Conservation (phyloP, 2,329 filamentous ascomycete species). For the Fusarium domesticum region DNA sequence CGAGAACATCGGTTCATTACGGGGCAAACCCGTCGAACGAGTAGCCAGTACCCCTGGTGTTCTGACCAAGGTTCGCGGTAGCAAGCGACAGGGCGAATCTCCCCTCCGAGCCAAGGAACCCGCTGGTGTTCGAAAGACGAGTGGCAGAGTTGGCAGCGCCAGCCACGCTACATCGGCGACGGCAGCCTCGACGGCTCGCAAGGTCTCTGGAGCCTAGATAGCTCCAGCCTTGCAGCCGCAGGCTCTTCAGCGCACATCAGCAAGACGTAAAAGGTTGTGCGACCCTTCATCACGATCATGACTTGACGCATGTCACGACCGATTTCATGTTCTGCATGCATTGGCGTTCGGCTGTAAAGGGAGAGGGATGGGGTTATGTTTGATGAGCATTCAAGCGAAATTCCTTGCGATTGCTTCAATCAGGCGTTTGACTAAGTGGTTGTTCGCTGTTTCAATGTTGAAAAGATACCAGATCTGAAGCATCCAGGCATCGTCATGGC, state of each 20-base stretch:
- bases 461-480: slow-evolving; percentile 11
- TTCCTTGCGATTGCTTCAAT: slow-evolving; percentile 20
- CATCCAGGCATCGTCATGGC: slow-evolving; percentile 18
- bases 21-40: slow-evolving; percentile 58
- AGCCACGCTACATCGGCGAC: slow-evolving; percentile 43
- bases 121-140: slow-evolving; percentile 61
- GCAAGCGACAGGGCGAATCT: slow-evolving; percentile 52
- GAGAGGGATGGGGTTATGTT: slow-evolving; percentile 21
- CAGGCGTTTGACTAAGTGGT: slow-evolving; percentile 10
- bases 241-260: slow-evolving; percentile 16
- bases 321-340: slow-evolving; percentile 43
- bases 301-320: slow-evolving; percentile 37
- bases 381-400: slow-evolving; percentile 23
- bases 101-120: slow-evolving; percentile 51
- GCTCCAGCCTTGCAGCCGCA: slow-evolving; percentile 20
- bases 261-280: slow-evolving; percentile 21
- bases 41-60: slow-evolving; percentile 53
- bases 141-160: slow-evolving; percentile 61
- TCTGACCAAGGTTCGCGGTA: slow-evolving; percentile 63
- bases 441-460: slow-evolving; percentile 15
- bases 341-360: slow-evolving; percentile 39
- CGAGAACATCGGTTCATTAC: slow-evolving; percentile 63
- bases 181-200: slow-evolving; percentile 47
- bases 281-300: slow-evolving; percentile 41
- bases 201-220: slow-evolving; percentile 48